Base-by-base conservation (phyloP, 805 yeast species). In the Starmera caribaea region DNA sequence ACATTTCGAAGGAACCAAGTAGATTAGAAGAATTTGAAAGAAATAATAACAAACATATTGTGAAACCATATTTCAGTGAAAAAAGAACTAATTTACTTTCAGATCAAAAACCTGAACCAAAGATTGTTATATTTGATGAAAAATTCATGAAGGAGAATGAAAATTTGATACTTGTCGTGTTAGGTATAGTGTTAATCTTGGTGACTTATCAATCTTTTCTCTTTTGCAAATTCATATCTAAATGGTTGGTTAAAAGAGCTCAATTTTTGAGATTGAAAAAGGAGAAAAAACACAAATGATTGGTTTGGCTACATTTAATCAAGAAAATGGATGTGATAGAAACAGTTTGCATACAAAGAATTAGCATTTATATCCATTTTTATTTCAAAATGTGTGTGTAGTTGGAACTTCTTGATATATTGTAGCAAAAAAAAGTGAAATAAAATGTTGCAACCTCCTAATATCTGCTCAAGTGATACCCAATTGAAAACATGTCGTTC, bases 11-110 rank as follows among this genome's bases (percentile, higher is more conserved):
- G 3, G 76, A 76, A 46, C 69, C 69, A 16, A 53, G 71, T 13
- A 65, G 83, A 39, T 59, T 55, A 34, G 41, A 58, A 4, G 86
- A 79, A 41, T 58, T 66, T 30, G 87, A 81, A 47, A 61, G 80
- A 42, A 76, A 79, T 49, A 58, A 69, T 35, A 65, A 65, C 45
- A 49, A 51, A 8, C 43, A 50, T 10, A 63, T 61, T 16, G 56
- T 54, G 17, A 54, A 43, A 31, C 58, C 55, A 33, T 38, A 43
- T 14, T 62, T 55, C 44, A 59, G 61, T 35, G 48, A 55, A 37
- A 53, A 57, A 39, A 46, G 60, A 36, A 60, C 69, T 14, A 52
- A 58, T 21, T 37, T 62, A 50, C 49, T 64, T 7, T 7, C 26
- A 48, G 34, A 63, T 50, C 31, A 57, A 50, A 28, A 51, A 29